Base-by-base conservation (phyloP, 1,284 basidiomycete genomes). In the Heterobasidion parviporum region DNA sequence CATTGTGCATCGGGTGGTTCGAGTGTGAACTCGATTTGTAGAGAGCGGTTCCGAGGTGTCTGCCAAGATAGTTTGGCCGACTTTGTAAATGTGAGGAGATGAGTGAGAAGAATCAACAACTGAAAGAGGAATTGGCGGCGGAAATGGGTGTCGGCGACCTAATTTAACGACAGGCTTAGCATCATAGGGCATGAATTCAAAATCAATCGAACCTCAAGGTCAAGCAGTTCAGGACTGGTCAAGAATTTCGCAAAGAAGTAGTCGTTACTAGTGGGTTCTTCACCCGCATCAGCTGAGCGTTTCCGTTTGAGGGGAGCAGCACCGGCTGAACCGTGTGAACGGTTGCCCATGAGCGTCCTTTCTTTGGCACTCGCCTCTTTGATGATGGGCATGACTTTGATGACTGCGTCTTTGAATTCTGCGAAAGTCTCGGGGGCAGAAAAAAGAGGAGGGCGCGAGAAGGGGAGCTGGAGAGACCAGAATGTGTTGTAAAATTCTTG, bases 231-330 rank as follows among this genome's bases (percentile, higher is more conserved):
- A 0, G 89, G 86, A 57, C 85, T 92, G 0, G 92, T 94, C 47
- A 96, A 74, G 69, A 91, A 94, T 66, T 94, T 94, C 12, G 93
- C 92, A 65, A 94, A 95, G 71, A 94, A 94, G 67, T 92, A 92
- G 61, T 91, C 85, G 52, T 76, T 82, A 36, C 69, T 70, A 14
- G 71, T 72, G 50, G 73, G 73, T 32, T 72, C 76, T 61, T 80
- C 78, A 45, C 75, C 72, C 1, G 66, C 57, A 34, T 81, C 80
- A 15, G 70, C 64, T 32, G 87, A 86, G 33, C 86, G 79, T 69
- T 87, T 86, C 53, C 83, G 75, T 68, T 89, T 89, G 54, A 81
- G 63, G 1, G 75, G 70, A 1, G 65, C 70, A 6, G 71, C 63
- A 32, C 70, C 67, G 16, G 70, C 72, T 2, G 70, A 58, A 2